Evolutionary conservation across 306 rosid genomes (phyloP).

Genomic region (Sphenostylis stenocarpa): DNA sequence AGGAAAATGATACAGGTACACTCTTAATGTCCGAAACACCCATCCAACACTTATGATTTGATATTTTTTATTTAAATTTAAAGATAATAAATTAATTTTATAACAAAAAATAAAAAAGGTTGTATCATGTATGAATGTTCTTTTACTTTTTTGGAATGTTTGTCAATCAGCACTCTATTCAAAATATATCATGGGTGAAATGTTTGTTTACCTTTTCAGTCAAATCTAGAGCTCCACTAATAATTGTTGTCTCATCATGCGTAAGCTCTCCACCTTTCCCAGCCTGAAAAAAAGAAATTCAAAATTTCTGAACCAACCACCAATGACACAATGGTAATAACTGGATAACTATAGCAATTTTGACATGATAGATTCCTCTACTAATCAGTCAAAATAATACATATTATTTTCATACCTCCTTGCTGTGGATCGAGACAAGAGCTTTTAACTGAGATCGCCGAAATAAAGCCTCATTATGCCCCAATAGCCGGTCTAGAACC

Average conservation of each 20-base stretch:
- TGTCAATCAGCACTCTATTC: too few relatives aligned
- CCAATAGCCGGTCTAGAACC: constrained; percentile 78
- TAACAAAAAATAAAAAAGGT: too few relatives aligned
- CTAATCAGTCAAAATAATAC: not conserved
- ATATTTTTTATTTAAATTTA: too few relatives aligned
- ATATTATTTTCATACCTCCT: constrained; percentile 59
- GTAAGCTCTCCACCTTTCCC: constrained; percentile 99
- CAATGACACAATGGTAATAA: not conserved
- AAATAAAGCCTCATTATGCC: constrained; percentile 89
- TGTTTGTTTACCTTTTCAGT: constrained; percentile 72
- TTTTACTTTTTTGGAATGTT: too few relatives aligned
- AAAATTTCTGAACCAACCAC: not conserved
- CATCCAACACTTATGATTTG: too few relatives aligned
- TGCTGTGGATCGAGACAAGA: constrained; percentile 88
- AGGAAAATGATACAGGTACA: too few relatives aligned
- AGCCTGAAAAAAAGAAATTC: constrained; percentile 53
- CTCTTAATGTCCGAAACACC: too few relatives aligned
- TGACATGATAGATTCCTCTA: constrained; percentile 4
- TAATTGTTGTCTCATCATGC: constrained; percentile 91
- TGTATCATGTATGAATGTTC: too few relatives aligned
- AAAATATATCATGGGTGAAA: not conserved
- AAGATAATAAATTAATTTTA: too few relatives aligned
- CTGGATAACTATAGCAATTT: constrained; percentile 14
- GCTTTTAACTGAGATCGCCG: constrained; percentile 95
- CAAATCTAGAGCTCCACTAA: constrained; percentile 93